A percentile compares a stretch with the other conserved stretches of the same genome.
phyloP scores from a whole-genome alignment of 768 basidiomycete species.

The Boletus rubropictus region DNA sequence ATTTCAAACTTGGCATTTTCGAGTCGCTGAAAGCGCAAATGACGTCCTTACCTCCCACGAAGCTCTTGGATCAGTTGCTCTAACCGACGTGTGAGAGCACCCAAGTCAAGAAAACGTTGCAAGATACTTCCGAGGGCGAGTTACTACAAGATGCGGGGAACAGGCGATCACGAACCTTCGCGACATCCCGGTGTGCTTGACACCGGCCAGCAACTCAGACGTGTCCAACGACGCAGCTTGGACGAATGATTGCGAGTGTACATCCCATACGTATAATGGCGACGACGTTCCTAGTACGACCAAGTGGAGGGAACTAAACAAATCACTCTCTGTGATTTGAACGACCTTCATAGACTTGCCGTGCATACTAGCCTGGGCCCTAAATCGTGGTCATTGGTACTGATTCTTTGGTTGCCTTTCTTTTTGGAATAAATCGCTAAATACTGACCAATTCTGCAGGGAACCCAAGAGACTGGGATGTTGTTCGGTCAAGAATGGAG shows the following conservation, averaged over 20 bases:
- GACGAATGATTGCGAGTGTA: conserved; percentile 48
- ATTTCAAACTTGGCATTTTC: conserved; percentile 5
- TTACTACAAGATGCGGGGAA: neutral
- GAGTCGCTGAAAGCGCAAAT: neutral
- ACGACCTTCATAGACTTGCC: conserved; percentile 35
- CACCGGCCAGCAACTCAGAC: conserved; percentile 44
- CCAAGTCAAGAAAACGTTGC: conserved; percentile 60
- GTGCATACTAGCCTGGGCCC: conserved; percentile 43
- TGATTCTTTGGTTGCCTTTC: neutral
- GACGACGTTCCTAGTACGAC: conserved; percentile 67
- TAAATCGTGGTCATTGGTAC: conserved; percentile 25
- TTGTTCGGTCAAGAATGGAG: conserved; percentile 70
- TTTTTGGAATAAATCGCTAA: neutral
- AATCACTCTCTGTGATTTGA: conserved; percentile 42
- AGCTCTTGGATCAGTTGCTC: conserved; percentile 47
- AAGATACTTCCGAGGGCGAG: conserved; percentile 41
- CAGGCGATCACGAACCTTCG: conserved; percentile 41
- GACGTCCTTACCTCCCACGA: conserved; percentile 41
- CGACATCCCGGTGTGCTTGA: conserved; percentile 52
- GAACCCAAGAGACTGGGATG: conserved; percentile 45
- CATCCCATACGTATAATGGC: conserved; percentile 59
- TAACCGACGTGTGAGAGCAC: conserved; percentile 60
- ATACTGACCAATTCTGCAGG: conserved; percentile 54
- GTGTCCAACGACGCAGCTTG: conserved; percentile 34
- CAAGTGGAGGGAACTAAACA: conserved; percentile 50